Conservation (phyloP, 495 filamentous ascomycete genomes). For the Hypoxylon trugodes region DNA sequence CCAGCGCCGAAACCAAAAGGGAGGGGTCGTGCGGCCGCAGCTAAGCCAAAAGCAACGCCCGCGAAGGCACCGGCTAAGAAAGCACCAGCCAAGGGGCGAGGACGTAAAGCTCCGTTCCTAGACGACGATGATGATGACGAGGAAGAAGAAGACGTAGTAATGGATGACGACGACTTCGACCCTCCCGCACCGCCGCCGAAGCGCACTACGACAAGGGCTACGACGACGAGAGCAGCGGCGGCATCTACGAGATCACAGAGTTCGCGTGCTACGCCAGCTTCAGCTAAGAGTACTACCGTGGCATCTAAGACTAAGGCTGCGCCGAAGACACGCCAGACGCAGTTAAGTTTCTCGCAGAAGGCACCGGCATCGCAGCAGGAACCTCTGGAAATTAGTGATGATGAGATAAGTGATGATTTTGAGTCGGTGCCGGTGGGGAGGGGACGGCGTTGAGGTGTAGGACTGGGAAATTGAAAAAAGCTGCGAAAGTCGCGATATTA, state of each 20-base stretch:
- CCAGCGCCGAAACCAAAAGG: constrained; percentile 37
- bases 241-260: constrained; percentile 53
- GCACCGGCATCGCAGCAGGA: constrained; percentile 52
- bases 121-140: constrained; percentile 69
- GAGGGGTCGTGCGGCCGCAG: constrained; percentile 58
- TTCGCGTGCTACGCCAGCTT: constrained; percentile 53
- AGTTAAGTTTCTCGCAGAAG: constrained; percentile 72
- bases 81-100: constrained; percentile 38
- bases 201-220: constrained; percentile 41
- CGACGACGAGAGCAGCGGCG: constrained; percentile 43
- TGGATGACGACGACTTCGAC: constrained; percentile 70
- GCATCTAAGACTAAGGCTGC: too few relatives aligned
- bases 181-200: constrained; percentile 50
- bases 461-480: too few relatives aligned
- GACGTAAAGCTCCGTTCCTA: constrained; percentile 55
- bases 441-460: constrained; percentile 29
- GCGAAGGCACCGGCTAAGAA: constrained; percentile 45
- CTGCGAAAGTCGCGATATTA: too few relatives aligned
- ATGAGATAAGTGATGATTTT: constrained; percentile 85
- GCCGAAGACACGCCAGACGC: constrained; percentile 67
- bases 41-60: constrained; percentile 48
- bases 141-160: constrained; percentile 69
- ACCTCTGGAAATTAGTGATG: constrained; percentile 71
- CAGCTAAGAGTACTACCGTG: constrained; percentile 44
- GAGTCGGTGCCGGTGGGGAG: constrained; percentile 60